Base-by-base conservation (phyloP, 768 basidiomycete species). In the Tulasnella sp. region DNA sequence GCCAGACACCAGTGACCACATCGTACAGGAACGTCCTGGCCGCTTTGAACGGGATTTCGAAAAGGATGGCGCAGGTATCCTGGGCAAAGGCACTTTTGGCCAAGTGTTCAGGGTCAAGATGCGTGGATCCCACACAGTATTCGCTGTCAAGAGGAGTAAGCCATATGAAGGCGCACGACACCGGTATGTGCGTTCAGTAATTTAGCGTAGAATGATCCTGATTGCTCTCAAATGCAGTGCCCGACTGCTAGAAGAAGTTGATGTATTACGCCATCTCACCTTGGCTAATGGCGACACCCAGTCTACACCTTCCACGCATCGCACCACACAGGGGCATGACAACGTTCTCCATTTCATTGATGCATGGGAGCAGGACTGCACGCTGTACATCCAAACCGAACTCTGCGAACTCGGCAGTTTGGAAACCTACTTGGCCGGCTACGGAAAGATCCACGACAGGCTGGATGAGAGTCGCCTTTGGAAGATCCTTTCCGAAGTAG, bases 71-170 rank as follows among this genome's bases (percentile, higher is more conserved):
- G 42, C n/a, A 37, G 58, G 58, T 15, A 31, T 76, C 64, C 86
- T 98, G 14, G 97, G 97, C 6, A 91, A 90, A 72, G 97, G 97
- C 17, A 94, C 94, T 81, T 99, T 98, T 83, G 96, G 96, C 34
- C 91, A 91, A 80, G 97, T 95, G 25, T 91, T 94, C 84, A 93
- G 92, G 83, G 93, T 91, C 58, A 93, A 94, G 84, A 85, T 78
- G 9, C 39, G 71, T 34, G 79, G 75, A 2, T 76, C 72, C 12
- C 79, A 79, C 22, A 79, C 84, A 69, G 83, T 93, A 40, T 96
- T 87, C 82, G 97, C 97, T 12, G 89, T 99, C 81, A 99, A 99
- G 86, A 92, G 93, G 82, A 96, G 94, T 38, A 96, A 96, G 84
- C 88, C 89, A 39, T 96, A 97, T 79, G 93, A 95, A 81, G 97